These are phyloP conservation scores for Penicillium sp. DNA, from an alignment of 2,329 filamentous ascomycete genomes.

Conservation along the genomic window DNA sequence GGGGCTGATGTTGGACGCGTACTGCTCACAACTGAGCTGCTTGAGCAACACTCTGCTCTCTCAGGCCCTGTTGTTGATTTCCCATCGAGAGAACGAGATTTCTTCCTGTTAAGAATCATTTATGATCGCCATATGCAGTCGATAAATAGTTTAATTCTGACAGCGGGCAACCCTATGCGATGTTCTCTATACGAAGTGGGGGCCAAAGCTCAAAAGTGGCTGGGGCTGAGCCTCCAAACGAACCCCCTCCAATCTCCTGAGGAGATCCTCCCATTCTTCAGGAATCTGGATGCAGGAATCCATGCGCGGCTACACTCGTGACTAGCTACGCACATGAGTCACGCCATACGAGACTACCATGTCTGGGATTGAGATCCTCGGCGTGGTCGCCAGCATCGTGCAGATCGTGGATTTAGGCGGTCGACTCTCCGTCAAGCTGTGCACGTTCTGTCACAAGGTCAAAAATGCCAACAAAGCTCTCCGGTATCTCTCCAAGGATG, in stretches of 20 bases:
- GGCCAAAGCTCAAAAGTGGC: background rate
- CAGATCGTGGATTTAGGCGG: conserved; percentile 35
- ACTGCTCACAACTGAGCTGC: too few species aligned
- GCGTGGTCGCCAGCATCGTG: conserved; percentile 31
- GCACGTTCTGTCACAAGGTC: conserved; percentile 31
- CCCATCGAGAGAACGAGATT: too few species aligned
- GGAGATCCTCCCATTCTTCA: background rate
- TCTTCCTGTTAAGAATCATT: too few species aligned
- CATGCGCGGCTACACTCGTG: background rate
- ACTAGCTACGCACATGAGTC: background rate
- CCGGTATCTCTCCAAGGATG: conserved; percentile 30
- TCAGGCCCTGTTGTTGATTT: too few species aligned
- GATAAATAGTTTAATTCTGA: background rate
- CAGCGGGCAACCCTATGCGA: background rate
- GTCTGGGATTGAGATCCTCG: conserved; percentile 25
- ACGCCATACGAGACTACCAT: conserved; percentile 4
- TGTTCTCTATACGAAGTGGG: background rate
- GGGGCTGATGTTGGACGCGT: too few species aligned
- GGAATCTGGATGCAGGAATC: background rate
- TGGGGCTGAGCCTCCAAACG: background rate
- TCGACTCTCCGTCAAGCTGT: conserved; percentile 33
- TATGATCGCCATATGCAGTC: background rate
- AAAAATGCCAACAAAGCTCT: conserved; percentile 25
- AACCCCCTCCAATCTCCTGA: background rate
- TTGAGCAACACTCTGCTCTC: too few species aligned